These are phyloP conservation scores for Fusarium sp. DNA, from an alignment of 2,329 filamentous ascomycete genomes.

Conservation along the genomic window DNA sequence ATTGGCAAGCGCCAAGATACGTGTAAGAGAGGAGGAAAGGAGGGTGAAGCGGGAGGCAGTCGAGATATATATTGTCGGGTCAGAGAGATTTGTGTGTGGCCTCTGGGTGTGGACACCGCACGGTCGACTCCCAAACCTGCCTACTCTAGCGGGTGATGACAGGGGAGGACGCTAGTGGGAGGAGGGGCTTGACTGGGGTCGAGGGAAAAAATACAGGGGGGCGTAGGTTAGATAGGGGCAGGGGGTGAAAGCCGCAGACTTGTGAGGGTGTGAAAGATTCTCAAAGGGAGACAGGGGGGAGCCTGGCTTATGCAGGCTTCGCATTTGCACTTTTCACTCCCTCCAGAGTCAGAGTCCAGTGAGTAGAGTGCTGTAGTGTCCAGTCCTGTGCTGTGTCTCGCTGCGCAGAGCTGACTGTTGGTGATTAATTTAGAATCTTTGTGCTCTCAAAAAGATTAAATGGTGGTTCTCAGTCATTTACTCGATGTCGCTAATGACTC, in stretches of 20 bases:
- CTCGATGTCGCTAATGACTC: constrained; percentile 3
- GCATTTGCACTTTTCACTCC: constrained; percentile 36
- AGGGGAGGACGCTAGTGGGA: constrained; percentile 31
- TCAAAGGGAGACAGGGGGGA: constrained; percentile 24
- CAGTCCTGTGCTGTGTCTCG: constrained; percentile 1
- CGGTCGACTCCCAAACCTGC: constrained; percentile 38
- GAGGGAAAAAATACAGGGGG: constrained; percentile 26
- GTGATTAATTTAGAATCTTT: constrained; percentile 10
- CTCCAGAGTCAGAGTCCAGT: constrained; percentile 13
- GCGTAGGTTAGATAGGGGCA: constrained; percentile 24
- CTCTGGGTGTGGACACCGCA: constrained; percentile 30
- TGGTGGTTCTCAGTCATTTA: no score
- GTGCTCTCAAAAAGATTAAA: not conserved
- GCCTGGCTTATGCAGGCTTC: constrained; percentile 22
- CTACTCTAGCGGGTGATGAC: constrained; percentile 33
- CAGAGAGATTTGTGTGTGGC: constrained; percentile 40
- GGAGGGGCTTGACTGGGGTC: constrained; percentile 41
- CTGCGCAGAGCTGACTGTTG: constrained; percentile 1
- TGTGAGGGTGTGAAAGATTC: constrained; percentile 26
- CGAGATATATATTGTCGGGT: constrained; percentile 48
- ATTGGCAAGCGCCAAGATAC: constrained; percentile 55
- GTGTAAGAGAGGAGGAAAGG: constrained; percentile 45
- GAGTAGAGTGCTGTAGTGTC: not conserved
- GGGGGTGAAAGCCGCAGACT: constrained; percentile 17
- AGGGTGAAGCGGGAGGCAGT: constrained; percentile 45